Conservation (phyloP, 2,329 filamentous ascomycete genomes). For the Aspergillus cejpii region DNA sequence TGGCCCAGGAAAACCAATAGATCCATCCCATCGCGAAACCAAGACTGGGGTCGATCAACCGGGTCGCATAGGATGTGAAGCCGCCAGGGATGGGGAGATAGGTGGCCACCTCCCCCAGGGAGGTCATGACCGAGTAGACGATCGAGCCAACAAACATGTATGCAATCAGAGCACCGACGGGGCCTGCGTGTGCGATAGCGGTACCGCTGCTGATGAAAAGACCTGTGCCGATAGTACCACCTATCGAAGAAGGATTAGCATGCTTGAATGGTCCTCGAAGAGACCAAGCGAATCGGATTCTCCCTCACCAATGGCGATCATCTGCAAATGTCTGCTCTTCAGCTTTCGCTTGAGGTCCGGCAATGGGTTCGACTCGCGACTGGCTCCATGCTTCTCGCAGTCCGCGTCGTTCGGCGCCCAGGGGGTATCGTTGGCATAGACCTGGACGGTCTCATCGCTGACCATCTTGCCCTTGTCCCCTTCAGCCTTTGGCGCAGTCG, state of each 20-base stretch:
- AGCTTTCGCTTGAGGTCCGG: constrained; percentile 63
- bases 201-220: constrained; percentile 63
- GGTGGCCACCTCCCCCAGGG: constrained; percentile 63
- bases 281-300: not conserved
- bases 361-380: constrained; percentile 55
- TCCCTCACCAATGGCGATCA: constrained; percentile 91
- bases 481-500: constrained; percentile 12
- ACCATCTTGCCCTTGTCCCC: constrained; percentile 23
- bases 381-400: constrained; percentile 34
- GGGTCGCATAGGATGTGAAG: constrained; percentile 68
- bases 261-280: not conserved
- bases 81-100: constrained; percentile 70
- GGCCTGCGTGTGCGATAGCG: constrained; percentile 58
- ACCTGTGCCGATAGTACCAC: constrained; percentile 65
- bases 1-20: constrained; percentile 73
- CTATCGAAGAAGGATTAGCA: constrained; percentile 42
- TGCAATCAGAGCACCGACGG: constrained; percentile 60
- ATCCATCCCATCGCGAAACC: constrained; percentile 77
- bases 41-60: constrained; percentile 65
- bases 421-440: constrained; percentile 13
- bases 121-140: constrained; percentile 68
- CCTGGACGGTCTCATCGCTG: constrained; percentile 20
- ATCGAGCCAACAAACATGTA: constrained; percentile 65
- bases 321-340: constrained; percentile 85
- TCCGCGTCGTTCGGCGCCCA: constrained; percentile 26